These are phyloP conservation scores for Peronospora farinosa DNA, from an alignment of 352 stramenopile species.

Conservation along the genomic window DNA sequence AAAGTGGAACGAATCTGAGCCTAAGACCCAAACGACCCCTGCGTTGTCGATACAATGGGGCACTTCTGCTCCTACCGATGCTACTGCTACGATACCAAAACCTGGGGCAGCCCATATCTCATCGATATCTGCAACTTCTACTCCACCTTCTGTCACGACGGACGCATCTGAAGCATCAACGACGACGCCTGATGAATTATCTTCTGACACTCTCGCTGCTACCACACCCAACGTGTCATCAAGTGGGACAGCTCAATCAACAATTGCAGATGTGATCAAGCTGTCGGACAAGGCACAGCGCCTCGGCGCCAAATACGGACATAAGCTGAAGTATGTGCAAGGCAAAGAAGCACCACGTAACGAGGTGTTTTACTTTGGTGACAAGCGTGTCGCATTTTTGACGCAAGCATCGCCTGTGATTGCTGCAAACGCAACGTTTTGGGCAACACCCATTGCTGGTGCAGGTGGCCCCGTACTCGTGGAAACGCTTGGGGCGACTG, in stretches of 20 bases:
- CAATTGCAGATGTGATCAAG: slow-evolving; percentile 19
- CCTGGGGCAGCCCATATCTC: background rate
- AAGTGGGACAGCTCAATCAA: background rate
- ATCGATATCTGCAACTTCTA: background rate
- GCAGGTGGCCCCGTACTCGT: slow-evolving; percentile 66
- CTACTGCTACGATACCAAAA: background rate
- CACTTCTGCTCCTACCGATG: background rate
- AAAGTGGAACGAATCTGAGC: slow-evolving; percentile 35
- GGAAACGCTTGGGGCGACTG: slow-evolving; percentile 31
- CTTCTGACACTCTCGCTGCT: slow-evolving; percentile 1
- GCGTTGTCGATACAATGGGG: slow-evolving; percentile 10
- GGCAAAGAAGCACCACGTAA: slow-evolving; percentile 53
- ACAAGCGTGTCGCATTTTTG: slow-evolving; percentile 37
- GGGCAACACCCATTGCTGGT: slow-evolving; percentile 48
- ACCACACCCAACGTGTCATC: slow-evolving; percentile 5
- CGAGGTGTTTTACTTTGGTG: slow-evolving; percentile 47
- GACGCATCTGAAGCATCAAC: slow-evolving; percentile 1
- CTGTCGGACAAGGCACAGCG: slow-evolving; percentile 62
- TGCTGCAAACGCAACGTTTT: slow-evolving; percentile 49
- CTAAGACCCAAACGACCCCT: slow-evolving; percentile 3
- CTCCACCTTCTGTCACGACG: background rate
- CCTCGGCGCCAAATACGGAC: slow-evolving; percentile 57
- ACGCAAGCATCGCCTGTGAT: slow-evolving; percentile 42
- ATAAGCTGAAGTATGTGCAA: slow-evolving; percentile 82
- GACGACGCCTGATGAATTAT: slow-evolving; percentile 11